phyloP scores from a whole-genome alignment of 2,329 filamentous ascomycete species.

The Metarhizium album region DNA sequence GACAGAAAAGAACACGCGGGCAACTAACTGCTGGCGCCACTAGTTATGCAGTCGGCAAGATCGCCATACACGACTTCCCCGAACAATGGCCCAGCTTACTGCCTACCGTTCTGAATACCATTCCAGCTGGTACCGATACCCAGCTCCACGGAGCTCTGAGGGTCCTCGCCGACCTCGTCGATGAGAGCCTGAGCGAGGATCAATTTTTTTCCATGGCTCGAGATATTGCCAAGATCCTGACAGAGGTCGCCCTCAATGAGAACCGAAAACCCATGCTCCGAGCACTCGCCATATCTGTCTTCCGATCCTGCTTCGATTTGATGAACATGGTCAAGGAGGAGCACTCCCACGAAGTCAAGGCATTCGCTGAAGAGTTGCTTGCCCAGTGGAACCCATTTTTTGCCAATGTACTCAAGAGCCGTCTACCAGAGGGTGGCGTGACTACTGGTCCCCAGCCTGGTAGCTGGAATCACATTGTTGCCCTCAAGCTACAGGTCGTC shows the following conservation, averaged over 20 bases:
- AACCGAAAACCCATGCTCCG: slow-evolving; percentile 64
- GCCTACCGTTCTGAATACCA: slow-evolving; percentile 65
- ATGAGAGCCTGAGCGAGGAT: slow-evolving; percentile 85
- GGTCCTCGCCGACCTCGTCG: slow-evolving; percentile 80
- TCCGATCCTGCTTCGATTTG: slow-evolving; percentile 85
- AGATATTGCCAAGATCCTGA: slow-evolving; percentile 75
- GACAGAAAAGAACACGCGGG: background rate
- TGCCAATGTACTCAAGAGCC: slow-evolving; percentile 62
- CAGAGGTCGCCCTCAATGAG: slow-evolving; percentile 69
- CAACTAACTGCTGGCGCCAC: background rate
- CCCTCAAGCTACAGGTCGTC: slow-evolving; percentile 86
- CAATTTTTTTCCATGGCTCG: slow-evolving; percentile 88
- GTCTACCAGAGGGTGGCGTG: slow-evolving; percentile 53
- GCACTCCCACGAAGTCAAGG: slow-evolving; percentile 74
- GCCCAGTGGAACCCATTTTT: slow-evolving; percentile 86
- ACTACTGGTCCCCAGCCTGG: slow-evolving; percentile 43
- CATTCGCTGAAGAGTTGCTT: slow-evolving; percentile 80
- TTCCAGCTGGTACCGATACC: slow-evolving; percentile 62
- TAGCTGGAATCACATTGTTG: slow-evolving; percentile 69
- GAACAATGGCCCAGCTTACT: slow-evolving; percentile 90
- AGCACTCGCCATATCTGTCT: slow-evolving; percentile 80
- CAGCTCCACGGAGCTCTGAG: slow-evolving; percentile 84
- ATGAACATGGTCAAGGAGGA: slow-evolving; percentile 96
- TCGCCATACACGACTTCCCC: slow-evolving; percentile 86
- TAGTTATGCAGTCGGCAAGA: slow-evolving; percentile 76